These are phyloP conservation scores for Symbiotaphrina buchneri DNA, from an alignment of 495 filamentous ascomycete species.

Conservation along the genomic window DNA sequence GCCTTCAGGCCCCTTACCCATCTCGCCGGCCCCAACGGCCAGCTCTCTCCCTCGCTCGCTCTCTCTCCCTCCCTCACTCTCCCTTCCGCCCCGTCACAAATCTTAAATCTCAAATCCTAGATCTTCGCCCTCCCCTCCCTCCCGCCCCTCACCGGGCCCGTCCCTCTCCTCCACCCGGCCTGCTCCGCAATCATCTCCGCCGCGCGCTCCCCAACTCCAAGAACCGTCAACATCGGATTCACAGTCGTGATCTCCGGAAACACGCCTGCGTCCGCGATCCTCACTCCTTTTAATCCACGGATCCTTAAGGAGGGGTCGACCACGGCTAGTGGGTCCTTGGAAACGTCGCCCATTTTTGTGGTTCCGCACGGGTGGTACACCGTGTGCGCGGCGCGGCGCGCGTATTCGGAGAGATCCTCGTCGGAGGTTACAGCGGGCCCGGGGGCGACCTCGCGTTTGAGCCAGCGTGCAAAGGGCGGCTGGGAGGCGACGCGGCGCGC, in stretches of 20 bases:
- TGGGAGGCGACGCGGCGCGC: constrained; percentile 48
- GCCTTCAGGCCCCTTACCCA: too few relatives aligned
- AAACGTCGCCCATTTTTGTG: constrained; percentile 62
- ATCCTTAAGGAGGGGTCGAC: constrained; percentile 35
- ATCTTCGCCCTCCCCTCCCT: constrained; percentile 1
- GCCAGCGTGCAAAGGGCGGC: constrained; percentile 54
- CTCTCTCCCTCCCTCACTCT: too few relatives aligned
- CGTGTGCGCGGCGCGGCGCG: constrained; percentile 51
- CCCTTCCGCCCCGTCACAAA: too few relatives aligned
- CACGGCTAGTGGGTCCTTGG: constrained; percentile 37
- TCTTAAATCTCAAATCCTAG: too few relatives aligned
- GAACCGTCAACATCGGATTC: constrained; percentile 46
- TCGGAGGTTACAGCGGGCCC: constrained; percentile 45
- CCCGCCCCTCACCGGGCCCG: too few relatives aligned
- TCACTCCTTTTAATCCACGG: constrained; percentile 29
- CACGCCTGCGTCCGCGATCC: constrained; percentile 47
- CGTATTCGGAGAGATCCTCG: constrained; percentile 52
- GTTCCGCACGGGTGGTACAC: constrained; percentile 77
- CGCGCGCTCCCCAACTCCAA: constrained; percentile 38
- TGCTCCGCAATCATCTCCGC: constrained; percentile 40
- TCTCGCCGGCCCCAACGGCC: too few relatives aligned
- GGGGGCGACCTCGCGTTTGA: constrained; percentile 59
- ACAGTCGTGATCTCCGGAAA: constrained; percentile 44
- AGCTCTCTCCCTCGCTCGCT: too few relatives aligned
- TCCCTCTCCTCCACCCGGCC: constrained; percentile 36